A percentile compares a stretch with the other conserved stretches of the same genome.
phyloP scores from a whole-genome alignment of 1,284 basidiomycete genomes.

The Ganoderma boninense region DNA sequence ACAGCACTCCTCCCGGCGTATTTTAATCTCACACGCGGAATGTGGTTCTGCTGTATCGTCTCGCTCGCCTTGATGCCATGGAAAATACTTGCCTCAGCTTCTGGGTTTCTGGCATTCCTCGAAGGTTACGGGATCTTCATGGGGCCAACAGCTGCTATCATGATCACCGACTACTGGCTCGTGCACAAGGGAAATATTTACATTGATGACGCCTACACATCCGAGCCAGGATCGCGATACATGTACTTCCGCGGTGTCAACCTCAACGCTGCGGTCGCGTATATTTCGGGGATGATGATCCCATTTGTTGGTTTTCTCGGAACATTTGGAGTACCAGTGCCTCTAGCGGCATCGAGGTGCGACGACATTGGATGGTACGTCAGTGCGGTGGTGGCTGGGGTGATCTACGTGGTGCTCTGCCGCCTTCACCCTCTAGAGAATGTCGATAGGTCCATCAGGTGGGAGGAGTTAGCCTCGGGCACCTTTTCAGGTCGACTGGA shows the following conservation, averaged over 20 bases:
- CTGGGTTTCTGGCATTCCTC: conserved; percentile 40
- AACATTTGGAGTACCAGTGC: conserved; percentile 33
- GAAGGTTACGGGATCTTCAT: conserved; percentile 41
- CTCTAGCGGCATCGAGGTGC: conserved; percentile 26
- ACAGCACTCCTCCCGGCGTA: conserved; percentile 48
- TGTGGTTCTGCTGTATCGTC: conserved; percentile 51
- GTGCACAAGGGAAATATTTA: conserved; percentile 37
- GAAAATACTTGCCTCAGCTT: conserved; percentile 42
- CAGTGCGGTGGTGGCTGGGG: conserved; percentile 27
- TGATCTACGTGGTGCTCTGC: conserved; percentile 31
- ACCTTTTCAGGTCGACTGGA: conserved; percentile 16
- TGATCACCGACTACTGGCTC: conserved; percentile 41
- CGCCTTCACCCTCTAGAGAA: conserved; percentile 27
- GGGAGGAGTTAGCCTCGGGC: conserved; percentile 29
- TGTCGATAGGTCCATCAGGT: conserved; percentile 25
- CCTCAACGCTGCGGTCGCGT: conserved; percentile 37
- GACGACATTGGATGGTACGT: conserved; percentile 36
- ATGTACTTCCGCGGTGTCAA: conserved; percentile 40
- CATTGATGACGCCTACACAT: conserved; percentile 35
- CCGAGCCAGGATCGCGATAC: conserved; percentile 33
- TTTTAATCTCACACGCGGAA: conserved; percentile 54
- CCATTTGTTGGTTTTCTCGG: conserved; percentile 36
- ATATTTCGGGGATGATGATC: conserved; percentile 37
- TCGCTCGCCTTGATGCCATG: conserved; percentile 50
- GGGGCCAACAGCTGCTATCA: conserved; percentile 40